Percentiles rank a stretch among this genome's conserved stretches.
Conservation (phyloP, 2,329 filamentous ascomycete genomes). For the Pseudocercospora pini-densiflorae region DNA sequence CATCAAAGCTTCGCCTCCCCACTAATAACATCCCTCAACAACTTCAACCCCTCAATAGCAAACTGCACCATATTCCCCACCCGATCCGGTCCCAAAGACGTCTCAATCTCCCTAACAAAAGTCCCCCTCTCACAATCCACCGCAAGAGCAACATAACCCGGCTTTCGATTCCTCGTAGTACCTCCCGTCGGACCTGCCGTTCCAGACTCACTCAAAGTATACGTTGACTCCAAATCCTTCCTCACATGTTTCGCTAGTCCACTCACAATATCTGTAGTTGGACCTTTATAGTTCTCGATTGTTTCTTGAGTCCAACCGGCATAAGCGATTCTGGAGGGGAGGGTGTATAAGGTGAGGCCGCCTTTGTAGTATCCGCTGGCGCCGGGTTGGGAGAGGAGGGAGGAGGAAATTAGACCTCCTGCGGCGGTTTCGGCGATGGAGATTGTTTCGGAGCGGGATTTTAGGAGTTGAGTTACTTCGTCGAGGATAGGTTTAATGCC, state of each 20-base stretch:
- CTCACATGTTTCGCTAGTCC: slow-evolving; percentile 62
- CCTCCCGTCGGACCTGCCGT: slow-evolving; percentile 69
- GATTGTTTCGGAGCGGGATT: slow-evolving; percentile 60
- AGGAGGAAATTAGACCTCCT: slow-evolving; percentile 65
- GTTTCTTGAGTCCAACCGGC: slow-evolving; percentile 64
- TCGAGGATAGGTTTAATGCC: slow-evolving; percentile 49
- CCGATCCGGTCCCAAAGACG: slow-evolving; percentile 58
- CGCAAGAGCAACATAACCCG: slow-evolving; percentile 69
- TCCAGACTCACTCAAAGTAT: slow-evolving; percentile 63
- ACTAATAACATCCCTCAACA: slow-evolving; percentile 62
- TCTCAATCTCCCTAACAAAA: slow-evolving; percentile 60
- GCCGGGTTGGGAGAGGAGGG: slow-evolving; percentile 62
- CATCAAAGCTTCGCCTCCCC: slow-evolving; percentile 37
- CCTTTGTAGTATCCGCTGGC: slow-evolving; percentile 64
- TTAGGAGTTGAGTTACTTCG: slow-evolving; percentile 60
- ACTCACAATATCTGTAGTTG: slow-evolving; percentile 61
- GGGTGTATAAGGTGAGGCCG: slow-evolving; percentile 66
- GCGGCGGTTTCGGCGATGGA: slow-evolving; percentile 68
- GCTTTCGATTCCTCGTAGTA: slow-evolving; percentile 59
- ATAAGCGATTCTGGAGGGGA: slow-evolving; percentile 61
- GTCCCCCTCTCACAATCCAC: slow-evolving; percentile 59
- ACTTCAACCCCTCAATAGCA: slow-evolving; percentile 60
- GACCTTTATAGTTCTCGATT: slow-evolving; percentile 61
- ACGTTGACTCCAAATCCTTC: slow-evolving; percentile 60
- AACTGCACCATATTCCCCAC: slow-evolving; percentile 68